Percentiles rank a stretch among this genome's conserved stretches.
These are phyloP conservation scores for Ustilago tritici DNA, from an alignment of 1,284 basidiomycete species.

Conservation along the genomic window DNA sequence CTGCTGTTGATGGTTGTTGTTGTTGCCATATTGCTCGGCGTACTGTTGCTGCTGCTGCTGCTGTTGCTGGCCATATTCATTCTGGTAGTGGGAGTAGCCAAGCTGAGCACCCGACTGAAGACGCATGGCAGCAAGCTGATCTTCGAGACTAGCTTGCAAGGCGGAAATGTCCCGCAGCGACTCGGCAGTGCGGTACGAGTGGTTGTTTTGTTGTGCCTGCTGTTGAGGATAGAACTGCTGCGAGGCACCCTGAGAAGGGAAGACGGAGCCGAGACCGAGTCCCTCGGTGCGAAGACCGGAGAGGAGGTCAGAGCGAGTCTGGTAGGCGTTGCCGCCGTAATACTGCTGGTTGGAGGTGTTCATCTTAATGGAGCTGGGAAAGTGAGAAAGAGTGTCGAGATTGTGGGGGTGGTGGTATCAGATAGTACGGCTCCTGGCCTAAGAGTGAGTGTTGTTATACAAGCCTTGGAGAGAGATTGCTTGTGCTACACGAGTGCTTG, in stretches of 20 bases:
- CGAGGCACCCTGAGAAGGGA: constrained; percentile 15
- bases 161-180: constrained; percentile 31
- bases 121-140: constrained; percentile 57
- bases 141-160: constrained; percentile 49
- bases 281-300: constrained; percentile 59
- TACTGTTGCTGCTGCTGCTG: constrained; percentile 7
- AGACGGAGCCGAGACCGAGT: constrained; percentile 47
- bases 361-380: constrained; percentile 18
- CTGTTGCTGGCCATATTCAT: constrained; percentile 47
- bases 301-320: constrained; percentile 51
- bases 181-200: constrained; percentile 22
- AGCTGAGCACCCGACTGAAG: constrained; percentile 42
- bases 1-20: background rate
- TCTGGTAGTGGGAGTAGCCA: constrained; percentile 19
- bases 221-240: constrained; percentile 20
- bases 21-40: constrained; percentile 16
- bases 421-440: constrained; percentile 19
- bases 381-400: background rate
- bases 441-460: constrained; percentile 16
- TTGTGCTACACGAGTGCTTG: constrained; percentile 4
- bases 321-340: constrained; percentile 33
- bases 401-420: background rate
- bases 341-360: constrained; percentile 38
- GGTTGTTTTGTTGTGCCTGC: constrained; percentile 20
- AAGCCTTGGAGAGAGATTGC: constrained; percentile 20